A percentile compares a stretch with the other conserved stretches of the same genome.
These are phyloP conservation scores for Heliocybe sulcata DNA, from an alignment of 1,284 basidiomycete genomes.

Conservation along the genomic window DNA sequence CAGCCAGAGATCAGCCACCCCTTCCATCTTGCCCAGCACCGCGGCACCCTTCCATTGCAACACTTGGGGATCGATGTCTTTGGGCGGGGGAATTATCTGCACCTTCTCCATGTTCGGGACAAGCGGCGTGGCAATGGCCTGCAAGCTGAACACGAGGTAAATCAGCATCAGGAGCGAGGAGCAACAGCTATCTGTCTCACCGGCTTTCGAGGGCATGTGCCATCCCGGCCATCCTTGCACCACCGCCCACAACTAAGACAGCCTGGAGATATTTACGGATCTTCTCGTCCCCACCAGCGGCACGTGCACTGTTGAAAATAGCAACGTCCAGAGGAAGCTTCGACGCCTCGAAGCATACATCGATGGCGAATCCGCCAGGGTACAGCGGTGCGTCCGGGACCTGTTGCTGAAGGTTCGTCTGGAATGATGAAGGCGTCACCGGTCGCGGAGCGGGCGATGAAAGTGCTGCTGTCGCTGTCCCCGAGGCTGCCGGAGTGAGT, in stretches of 20 bases:
- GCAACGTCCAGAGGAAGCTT: conserved; percentile 93
- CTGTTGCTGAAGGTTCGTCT: conserved; percentile 9
- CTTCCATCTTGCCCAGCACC: conserved; percentile 91
- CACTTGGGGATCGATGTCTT: conserved; percentile 86
- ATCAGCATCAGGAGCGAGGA: background rate
- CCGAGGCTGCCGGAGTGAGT: conserved; percentile 2
- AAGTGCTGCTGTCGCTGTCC: conserved; percentile 10
- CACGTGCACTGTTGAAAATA: conserved; percentile 85
- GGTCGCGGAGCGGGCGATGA: conserved; percentile 7
- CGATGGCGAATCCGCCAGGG: conserved; percentile 39
- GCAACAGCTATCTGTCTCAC: conserved; percentile 26
- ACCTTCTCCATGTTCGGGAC: conserved; percentile 79
- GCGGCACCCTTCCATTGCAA: conserved; percentile 94
- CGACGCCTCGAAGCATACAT: conserved; percentile 79
- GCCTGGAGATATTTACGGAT: conserved; percentile 86
- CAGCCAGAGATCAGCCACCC: conserved; percentile 86
- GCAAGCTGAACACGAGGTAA: conserved; percentile 38
- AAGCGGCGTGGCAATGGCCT: conserved; percentile 80
- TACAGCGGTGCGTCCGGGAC: conserved; percentile 6
- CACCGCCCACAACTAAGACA: conserved; percentile 86
- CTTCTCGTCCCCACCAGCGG: conserved; percentile 83
- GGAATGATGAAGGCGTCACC: conserved; percentile 1
- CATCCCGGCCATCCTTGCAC: conserved; percentile 69
- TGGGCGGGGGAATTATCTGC: conserved; percentile 86
- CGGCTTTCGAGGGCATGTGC: conserved; percentile 75